phyloP scores from a whole-genome alignment of 73 alveolate species.

The Loxodes magnus region DNA sequence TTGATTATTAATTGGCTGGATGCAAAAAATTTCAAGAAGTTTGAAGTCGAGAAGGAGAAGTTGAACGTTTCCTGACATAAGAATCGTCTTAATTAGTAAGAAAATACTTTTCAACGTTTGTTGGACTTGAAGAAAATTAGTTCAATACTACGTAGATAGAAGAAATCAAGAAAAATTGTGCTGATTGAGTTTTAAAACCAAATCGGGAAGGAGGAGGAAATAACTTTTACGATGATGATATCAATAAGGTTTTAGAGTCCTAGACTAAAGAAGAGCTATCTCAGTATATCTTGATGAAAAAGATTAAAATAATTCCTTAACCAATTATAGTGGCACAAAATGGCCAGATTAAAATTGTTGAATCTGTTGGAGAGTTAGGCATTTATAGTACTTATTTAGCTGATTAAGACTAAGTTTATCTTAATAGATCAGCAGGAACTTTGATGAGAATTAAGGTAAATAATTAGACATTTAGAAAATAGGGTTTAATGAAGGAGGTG shows the following conservation, averaged over 20 bases:
- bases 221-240: constrained; percentile 56
- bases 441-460: constrained; percentile 64
- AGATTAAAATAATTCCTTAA: not conserved
- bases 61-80: not conserved
- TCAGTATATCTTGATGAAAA: constrained; percentile 18
- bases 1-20: constrained; percentile 63
- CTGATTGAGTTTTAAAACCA: constrained; percentile 63
- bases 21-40: constrained; percentile 71
- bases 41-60: constrained; percentile 30
- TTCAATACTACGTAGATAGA: constrained; percentile 34
- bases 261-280: constrained; percentile 5
- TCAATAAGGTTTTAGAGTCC: constrained; percentile 37
- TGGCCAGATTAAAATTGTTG: not conserved
- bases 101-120: not conserved
- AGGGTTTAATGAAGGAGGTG: constrained; percentile 80
- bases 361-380: constrained; percentile 4
- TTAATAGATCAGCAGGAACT: constrained; percentile 41
- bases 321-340: not conserved
- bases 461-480: too few species aligned
- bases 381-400: not conserved
- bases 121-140: not conserved
- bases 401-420: constrained; percentile 17
- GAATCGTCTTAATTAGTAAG: not conserved
- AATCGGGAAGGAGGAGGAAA: constrained; percentile 89
- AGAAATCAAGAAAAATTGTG: constrained; percentile 40